Conservation (phyloP, 2,329 filamentous ascomycete genomes). For the Trichocomaceae sp. region DNA sequence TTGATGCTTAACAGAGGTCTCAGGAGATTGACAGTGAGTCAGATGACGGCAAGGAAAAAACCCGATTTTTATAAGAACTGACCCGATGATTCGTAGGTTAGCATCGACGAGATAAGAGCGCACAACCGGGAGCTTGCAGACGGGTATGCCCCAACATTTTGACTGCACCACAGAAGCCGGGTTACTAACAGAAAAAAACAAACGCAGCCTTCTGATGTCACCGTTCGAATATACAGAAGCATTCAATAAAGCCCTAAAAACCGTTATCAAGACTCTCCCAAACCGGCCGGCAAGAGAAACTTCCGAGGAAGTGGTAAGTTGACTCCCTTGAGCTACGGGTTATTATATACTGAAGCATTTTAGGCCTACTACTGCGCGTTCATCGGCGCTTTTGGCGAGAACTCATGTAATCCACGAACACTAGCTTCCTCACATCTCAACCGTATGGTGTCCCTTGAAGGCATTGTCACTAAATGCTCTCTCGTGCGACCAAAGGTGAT, state of each 20-base stretch:
- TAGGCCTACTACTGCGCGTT: slow-evolving; percentile 86
- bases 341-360: not conserved
- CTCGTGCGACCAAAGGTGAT: slow-evolving; percentile 95
- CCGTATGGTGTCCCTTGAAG: slow-evolving; percentile 93
- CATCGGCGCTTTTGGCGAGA: slow-evolving; percentile 90
- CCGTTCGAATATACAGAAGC: slow-evolving; percentile 85
- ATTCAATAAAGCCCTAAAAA: slow-evolving; percentile 84
- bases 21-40: slow-evolving; percentile 50
- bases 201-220: slow-evolving; percentile 63
- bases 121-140: slow-evolving; percentile 79
- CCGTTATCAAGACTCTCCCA: slow-evolving; percentile 74
- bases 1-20: slow-evolving; percentile 60
- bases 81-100: slow-evolving; percentile 45
- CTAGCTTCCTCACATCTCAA: slow-evolving; percentile 85
- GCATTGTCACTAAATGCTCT: slow-evolving; percentile 94
- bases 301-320: slow-evolving; percentile 61
- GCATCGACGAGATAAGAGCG: slow-evolving; percentile 82
- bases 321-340: not conserved
- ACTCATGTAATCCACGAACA: slow-evolving; percentile 88
- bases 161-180: not conserved
- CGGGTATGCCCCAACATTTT: slow-evolving; percentile 35
- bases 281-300: slow-evolving; percentile 70
- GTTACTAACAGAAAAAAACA: slow-evolving; percentile 30
- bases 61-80: not conserved
- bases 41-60: not conserved